Base-by-base conservation (phyloP, 352 stramenopile genomes). In the Blastocystis sp. region DNA sequence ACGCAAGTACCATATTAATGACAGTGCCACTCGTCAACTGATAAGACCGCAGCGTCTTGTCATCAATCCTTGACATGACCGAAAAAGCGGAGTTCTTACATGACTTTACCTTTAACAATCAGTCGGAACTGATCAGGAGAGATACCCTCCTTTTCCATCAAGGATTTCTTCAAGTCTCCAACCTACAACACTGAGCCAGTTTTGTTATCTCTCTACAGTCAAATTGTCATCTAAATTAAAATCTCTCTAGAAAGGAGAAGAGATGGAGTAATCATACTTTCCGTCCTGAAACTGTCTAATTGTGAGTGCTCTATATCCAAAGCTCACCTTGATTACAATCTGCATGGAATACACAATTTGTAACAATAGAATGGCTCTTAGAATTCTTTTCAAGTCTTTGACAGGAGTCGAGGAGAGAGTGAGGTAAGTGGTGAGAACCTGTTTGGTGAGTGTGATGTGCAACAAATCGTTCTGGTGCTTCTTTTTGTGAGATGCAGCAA, bases 211-310 rank as follows among this genome's bases (percentile, higher is more conserved):
- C 0, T 20, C 29, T 76, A 88, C 77, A 18, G 77, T 88, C n/a
- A 88, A 39, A 76, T 88, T 88, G 20, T 64, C 77, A 26, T 88
- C 77, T 29, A 88, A 39, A 77, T 88, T 88, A 61, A 88, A 88
- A 79, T 88, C 77, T 45, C 73, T 39, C 73, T 84, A 84, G 13
- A 69, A n/a, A n/a, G 34, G 9, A 84, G 3, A 39, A 20, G 23
- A 6, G 13, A 37, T 18, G 15, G 20, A 47, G n/a, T 34, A 23
- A 29, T 6, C 73, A 18, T 66, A 84, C 73, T 45, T 84, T 84
- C 29, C 73, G 37, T 68, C 73, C 73, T 2, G 73, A 84, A 9
- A 84, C 73, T 0, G 73, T 84, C 73, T 84, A 66, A 26, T 34
- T 2, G n/a, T 84, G 37, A 84, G 7, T n/a, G 18, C 3, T 47